These are phyloP conservation scores for Xylaria sp. DNA, from an alignment of 2,329 filamentous ascomycete species.

Conservation along the genomic window DNA sequence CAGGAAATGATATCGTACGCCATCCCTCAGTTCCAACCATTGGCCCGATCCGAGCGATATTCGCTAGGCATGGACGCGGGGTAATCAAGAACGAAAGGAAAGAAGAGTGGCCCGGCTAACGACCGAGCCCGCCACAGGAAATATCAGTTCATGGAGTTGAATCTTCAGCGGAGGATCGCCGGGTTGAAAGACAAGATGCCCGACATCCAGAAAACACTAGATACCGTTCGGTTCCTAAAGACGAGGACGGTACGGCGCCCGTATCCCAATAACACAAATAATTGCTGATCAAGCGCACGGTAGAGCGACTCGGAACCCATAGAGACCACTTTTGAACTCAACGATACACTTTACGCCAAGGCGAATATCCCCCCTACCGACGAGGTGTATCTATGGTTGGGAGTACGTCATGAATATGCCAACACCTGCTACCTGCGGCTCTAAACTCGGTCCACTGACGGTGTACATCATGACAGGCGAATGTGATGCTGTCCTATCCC, in stretches of 20 bases:
- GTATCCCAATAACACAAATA: not conserved
- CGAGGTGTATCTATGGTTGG: conserved; percentile 97
- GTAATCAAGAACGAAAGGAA: not conserved
- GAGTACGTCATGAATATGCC: conserved; percentile 57
- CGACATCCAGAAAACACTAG: conserved; percentile 94
- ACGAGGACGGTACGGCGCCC: conserved; percentile 64
- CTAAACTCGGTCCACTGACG: not conserved
- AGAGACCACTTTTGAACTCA: conserved; percentile 93
- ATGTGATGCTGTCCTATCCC: conserved; percentile 96
- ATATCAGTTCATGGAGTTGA: conserved; percentile 99
- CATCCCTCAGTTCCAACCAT: conserved; percentile 22
- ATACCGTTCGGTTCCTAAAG: conserved; percentile 86
- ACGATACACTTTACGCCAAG: conserved; percentile 93
- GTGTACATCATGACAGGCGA: conserved; percentile 63
- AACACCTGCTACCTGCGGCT: not conserved
- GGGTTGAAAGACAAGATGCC: conserved; percentile 94
- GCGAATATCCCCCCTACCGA: conserved; percentile 81
- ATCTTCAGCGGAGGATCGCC: conserved; percentile 80
- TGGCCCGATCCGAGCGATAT: not conserved
- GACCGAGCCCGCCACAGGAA: conserved; percentile 64
- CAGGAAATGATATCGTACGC: conserved; percentile 92
- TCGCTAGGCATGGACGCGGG: not conserved
- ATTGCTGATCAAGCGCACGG: conserved; percentile 6
- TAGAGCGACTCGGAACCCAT: conserved; percentile 69
- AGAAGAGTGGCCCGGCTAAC: conserved; percentile 1